Conservation (phyloP, 345 rosid genomes). For the Brassica cretica region DNA sequence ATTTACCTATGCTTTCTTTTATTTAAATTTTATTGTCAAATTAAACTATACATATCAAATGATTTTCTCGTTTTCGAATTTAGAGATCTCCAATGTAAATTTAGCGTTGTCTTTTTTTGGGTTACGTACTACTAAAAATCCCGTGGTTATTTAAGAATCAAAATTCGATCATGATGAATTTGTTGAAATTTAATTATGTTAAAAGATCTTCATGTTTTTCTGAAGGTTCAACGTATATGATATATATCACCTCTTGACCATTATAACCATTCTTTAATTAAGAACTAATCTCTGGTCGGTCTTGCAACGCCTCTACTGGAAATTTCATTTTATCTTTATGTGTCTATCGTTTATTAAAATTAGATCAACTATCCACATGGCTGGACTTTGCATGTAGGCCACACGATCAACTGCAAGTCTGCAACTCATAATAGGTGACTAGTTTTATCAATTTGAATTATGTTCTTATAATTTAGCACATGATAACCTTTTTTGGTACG, state of each 20-base stretch:
- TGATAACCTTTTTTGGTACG: slow-evolving; percentile 19
- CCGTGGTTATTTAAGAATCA: background rate
- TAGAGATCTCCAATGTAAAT: background rate
- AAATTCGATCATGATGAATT: background rate
- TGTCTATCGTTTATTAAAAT: slow-evolving; percentile 29
- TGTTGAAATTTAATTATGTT: background rate
- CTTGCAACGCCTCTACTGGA: background rate
- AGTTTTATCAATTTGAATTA: background rate
- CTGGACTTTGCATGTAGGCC: slow-evolving; percentile 32
- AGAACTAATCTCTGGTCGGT: slow-evolving; percentile 26
- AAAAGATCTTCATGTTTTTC: background rate
- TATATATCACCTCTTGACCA: slow-evolving; percentile 1
- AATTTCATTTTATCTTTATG: background rate
- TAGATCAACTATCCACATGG: slow-evolving; percentile 35
- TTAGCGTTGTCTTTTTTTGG: too few species aligned
- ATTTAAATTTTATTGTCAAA: background rate
- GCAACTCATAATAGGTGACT: slow-evolving; percentile 25
- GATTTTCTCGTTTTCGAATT: background rate
- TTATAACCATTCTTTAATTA: background rate
- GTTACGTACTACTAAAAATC: background rate
- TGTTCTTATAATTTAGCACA: slow-evolving; percentile 26
- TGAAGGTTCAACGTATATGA: slow-evolving; percentile 31
- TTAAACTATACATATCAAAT: background rate
- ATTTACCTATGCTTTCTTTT: background rate
- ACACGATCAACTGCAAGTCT: slow-evolving; percentile 35